These are phyloP conservation scores for Eremochloa ophiuroides DNA, from an alignment of 176 grass and related monocot species.

Conservation along the genomic window DNA sequence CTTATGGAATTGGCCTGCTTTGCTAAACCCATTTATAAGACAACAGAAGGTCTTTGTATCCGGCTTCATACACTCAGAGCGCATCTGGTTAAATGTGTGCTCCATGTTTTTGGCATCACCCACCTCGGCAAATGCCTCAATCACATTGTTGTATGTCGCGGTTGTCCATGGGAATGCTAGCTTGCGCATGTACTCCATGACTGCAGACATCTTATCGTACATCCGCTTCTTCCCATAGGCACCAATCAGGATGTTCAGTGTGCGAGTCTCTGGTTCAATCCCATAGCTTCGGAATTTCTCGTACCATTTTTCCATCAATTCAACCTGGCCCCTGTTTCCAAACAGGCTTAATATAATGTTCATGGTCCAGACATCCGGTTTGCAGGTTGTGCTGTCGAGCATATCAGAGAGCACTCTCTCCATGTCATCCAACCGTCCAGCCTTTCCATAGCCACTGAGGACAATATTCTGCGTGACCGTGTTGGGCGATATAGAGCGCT, in stretches of 20 bases:
- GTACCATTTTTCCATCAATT: conserved; percentile 91
- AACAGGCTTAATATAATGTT: conserved; percentile 91
- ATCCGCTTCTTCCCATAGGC: conserved; percentile 84
- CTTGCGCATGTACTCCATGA: conserved; percentile 98
- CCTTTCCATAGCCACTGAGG: conserved; percentile 76
- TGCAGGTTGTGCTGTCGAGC: conserved; percentile 57
- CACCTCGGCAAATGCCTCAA: conserved; percentile 73
- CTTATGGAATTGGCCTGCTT: conserved; percentile 83
- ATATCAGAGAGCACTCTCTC: conserved; percentile 72
- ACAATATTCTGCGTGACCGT: conserved; percentile 92
- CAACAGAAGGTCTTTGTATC: conserved; percentile 93
- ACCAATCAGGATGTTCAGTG: conserved; percentile 93
- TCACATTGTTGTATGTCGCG: conserved; percentile 89
- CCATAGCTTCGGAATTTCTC: conserved; percentile 86
- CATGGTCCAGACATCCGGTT: conserved; percentile 95
- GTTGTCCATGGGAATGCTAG: conserved; percentile 84
- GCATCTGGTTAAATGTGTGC: conserved; percentile 91
- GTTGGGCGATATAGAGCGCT: conserved; percentile 58
- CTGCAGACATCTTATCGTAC: conserved; percentile 88
- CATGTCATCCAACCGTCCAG: conserved; percentile 75
- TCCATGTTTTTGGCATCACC: conserved; percentile 91
- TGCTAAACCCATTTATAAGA: conserved; percentile 83
- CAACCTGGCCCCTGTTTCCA: conserved; percentile 64
- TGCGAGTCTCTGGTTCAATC: conserved; percentile 80
- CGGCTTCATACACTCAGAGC: conserved; percentile 69